phyloP scores from a whole-genome alignment of 116 monocot genomes.

The Zostera marina region DNA sequence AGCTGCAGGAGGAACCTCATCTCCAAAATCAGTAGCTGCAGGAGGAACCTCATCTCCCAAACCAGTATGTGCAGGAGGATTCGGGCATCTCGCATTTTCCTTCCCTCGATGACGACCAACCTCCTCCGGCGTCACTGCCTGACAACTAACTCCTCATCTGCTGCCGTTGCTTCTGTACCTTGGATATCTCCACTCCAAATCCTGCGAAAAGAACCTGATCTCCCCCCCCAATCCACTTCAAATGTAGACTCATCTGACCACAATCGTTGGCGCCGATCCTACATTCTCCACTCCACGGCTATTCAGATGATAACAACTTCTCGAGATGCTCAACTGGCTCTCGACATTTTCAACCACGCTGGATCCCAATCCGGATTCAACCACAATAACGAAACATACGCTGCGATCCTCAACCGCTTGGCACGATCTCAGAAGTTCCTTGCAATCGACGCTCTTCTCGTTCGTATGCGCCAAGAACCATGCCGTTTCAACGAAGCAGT shows the following conservation, averaged over 20 bases:
- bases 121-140: background rate
- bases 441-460: slow-evolving; percentile 43
- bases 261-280: slow-evolving; percentile 8
- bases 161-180: slow-evolving; percentile 1
- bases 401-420: slow-evolving; percentile 57
- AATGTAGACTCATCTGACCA: background rate
- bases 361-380: slow-evolving; percentile 39
- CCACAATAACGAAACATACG: slow-evolving; percentile 70
- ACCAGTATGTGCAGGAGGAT: too few relatives aligned
- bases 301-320: slow-evolving; percentile 36
- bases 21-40: too few relatives aligned
- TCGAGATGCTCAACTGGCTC: slow-evolving; percentile 37
- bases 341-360: slow-evolving; percentile 65
- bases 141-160: background rate
- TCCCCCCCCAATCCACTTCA: slow-evolving; percentile 1
- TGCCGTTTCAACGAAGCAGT: slow-evolving; percentile 51
- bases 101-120: background rate
- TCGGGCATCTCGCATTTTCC: too few relatives aligned
- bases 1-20: too few relatives aligned
- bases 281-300: slow-evolving; percentile 36
- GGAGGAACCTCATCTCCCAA: too few relatives aligned
- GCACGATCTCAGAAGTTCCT: slow-evolving; percentile 29
- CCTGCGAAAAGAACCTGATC: background rate
- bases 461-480: slow-evolving; percentile 31
- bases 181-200: slow-evolving; percentile 24